phyloP scores from a whole-genome alignment of 2,329 filamentous ascomycete species.

The Cercospora beticola region DNA sequence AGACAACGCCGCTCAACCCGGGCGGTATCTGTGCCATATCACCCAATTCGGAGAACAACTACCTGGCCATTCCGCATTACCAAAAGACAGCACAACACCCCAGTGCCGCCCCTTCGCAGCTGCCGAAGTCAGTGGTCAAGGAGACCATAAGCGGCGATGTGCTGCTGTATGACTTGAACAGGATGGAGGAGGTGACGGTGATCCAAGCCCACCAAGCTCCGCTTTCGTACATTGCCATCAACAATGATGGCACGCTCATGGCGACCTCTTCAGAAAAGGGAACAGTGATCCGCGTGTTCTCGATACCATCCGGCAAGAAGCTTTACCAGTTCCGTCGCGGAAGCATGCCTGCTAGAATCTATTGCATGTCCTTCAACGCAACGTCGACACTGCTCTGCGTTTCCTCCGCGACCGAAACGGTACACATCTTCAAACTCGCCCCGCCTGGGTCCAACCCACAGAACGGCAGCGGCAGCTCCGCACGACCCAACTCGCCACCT shows the following conservation, averaged over 20 bases:
- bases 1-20: conserved; percentile 90
- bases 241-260: conserved; percentile 85
- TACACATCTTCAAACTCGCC: conserved; percentile 87
- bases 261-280: conserved; percentile 97
- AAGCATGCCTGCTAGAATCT: conserved; percentile 93
- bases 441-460: conserved; percentile 41
- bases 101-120: conserved; percentile 67
- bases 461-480: conserved; percentile 13
- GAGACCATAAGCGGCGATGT: conserved; percentile 84
- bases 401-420: conserved; percentile 91
- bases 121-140: conserved; percentile 70
- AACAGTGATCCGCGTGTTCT: conserved; percentile 95
- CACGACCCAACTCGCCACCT: conserved; percentile 29
- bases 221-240: conserved; percentile 84
- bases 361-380: conserved; percentile 98
- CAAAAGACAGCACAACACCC: conserved; percentile 48
- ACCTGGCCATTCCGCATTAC: conserved; percentile 88
- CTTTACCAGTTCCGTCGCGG: conserved; percentile 94
- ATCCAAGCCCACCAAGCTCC: conserved; percentile 93
- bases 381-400: conserved; percentile 91
- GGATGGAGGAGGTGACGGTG: conserved; percentile 89
- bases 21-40: conserved; percentile 84
- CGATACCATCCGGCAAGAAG: conserved; percentile 85
- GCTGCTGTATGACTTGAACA: conserved; percentile 84
- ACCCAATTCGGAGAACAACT: conserved; percentile 92